phyloP scores from a whole-genome alignment of 148 eudicot genomes.

The Spergularia marina region DNA sequence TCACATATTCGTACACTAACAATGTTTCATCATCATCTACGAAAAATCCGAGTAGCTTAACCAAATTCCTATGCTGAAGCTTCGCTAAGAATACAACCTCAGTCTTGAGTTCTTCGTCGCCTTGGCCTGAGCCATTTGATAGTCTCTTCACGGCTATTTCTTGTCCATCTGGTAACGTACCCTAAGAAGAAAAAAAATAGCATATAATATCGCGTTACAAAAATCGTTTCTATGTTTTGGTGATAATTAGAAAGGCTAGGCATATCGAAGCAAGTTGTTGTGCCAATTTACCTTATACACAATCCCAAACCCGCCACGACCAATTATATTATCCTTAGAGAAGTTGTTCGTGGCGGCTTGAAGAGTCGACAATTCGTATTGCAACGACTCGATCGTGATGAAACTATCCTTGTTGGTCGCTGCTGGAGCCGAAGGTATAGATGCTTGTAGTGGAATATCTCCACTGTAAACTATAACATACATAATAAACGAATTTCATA shows the following conservation, averaged over 20 bases:
- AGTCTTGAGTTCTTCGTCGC: conserved; percentile 13
- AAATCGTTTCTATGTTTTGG: too few species aligned
- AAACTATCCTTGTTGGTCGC: neutral
- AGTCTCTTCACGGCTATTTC: conserved; percentile 19
- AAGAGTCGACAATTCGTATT: conserved; percentile 18
- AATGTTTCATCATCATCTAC: conserved; percentile 8
- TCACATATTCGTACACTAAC: conserved; percentile 15
- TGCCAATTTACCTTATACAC: conserved; percentile 23
- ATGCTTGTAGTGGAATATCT: neutral
- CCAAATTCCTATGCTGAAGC: conserved; percentile 23
- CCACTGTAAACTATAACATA: neutral
- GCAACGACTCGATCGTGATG: conserved; percentile 18
- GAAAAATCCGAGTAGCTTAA: conserved; percentile 19
- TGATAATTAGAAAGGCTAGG: too few species aligned
- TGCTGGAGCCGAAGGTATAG: neutral
- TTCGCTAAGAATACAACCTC: conserved; percentile 19
- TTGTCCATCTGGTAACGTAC: conserved; percentile 11
- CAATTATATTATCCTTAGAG: conserved; percentile 22
- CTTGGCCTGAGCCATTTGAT: conserved; percentile 11
- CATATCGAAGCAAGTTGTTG: too few species aligned
- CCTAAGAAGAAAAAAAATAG: neutral
- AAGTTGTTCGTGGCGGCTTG: conserved; percentile 28
- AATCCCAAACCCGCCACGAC: conserved; percentile 28
- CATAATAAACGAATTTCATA: neutral
- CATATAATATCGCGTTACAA: too few species aligned